Evolutionary conservation across 257 asterid genomes (phyloP).

Genomic region (Salvia rosmarinus): DNA sequence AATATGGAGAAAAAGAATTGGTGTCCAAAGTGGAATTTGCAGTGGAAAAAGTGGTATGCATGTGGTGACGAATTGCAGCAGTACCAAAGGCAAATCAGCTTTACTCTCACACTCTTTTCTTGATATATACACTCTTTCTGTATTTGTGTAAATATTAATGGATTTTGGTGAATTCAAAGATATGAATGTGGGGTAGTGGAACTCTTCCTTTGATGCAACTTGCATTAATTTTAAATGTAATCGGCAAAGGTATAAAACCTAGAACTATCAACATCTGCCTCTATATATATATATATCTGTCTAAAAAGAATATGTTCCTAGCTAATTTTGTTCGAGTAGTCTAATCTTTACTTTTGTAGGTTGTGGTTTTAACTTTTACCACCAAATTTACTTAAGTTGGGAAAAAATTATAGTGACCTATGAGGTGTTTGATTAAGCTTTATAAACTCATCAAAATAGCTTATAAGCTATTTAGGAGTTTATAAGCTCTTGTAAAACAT

Average conservation of each 20-base stretch:
- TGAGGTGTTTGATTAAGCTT: too few species aligned
- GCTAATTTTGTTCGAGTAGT: background rate
- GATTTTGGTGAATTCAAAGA: constrained; percentile 31
- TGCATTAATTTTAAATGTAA: constrained; percentile 13
- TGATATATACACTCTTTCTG: constrained; percentile 11
- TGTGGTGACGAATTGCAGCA: constrained; percentile 67
- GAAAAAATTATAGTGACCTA: constrained; percentile 22
- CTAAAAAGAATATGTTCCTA: constrained; percentile 19
- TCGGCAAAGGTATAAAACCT: constrained; percentile 28
- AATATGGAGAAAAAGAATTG: constrained; percentile 28
- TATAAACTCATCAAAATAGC: too few species aligned
- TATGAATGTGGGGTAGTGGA: constrained; percentile 56
- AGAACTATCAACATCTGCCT: constrained; percentile 37
- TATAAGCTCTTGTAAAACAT: too few species aligned
- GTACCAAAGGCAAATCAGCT: constrained; percentile 70
- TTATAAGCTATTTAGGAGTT: too few species aligned
- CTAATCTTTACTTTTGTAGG: constrained; percentile 24
- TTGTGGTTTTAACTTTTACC: background rate
- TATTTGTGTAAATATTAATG: background rate
- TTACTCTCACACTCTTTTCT: constrained; percentile 41
- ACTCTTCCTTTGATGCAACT: constrained; percentile 77
- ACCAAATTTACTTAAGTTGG: background rate
- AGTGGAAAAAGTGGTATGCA: constrained; percentile 78
- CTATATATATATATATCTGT: background rate
- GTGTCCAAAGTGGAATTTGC: constrained; percentile 51